These are phyloP conservation scores for Diaporthe batatas DNA, from an alignment of 2,329 filamentous ascomycete genomes.

Conservation along the genomic window DNA sequence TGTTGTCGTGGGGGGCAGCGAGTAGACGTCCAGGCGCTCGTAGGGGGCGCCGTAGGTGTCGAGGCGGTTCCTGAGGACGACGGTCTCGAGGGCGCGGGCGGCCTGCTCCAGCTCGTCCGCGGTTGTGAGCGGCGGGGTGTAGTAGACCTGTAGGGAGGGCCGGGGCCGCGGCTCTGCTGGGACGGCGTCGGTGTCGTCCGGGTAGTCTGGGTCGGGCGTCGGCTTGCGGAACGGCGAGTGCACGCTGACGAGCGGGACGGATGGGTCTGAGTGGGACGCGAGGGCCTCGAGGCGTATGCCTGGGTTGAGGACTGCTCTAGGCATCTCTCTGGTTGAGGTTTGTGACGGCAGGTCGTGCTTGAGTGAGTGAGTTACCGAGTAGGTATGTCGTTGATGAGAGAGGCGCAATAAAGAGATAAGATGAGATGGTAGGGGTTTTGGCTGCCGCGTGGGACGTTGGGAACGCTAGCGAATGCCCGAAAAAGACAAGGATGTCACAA, in stretches of 20 bases:
- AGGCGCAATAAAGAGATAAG: not conserved
- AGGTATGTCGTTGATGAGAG: not conserved
- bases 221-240: not conserved
- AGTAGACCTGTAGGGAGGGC: conserved; percentile 33
- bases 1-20: conserved; percentile 30
- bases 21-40: conserved; percentile 35
- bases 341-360: not conserved
- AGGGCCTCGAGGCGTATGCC: conserved; percentile 16
- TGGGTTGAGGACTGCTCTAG: not conserved
- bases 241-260: conserved; percentile 16
- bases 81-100: conserved; percentile 33
- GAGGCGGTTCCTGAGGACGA: conserved; percentile 23
- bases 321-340: conserved; percentile 28
- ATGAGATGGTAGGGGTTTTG: too few relatives aligned
- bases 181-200: conserved; percentile 5
- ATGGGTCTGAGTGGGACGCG: conserved; percentile 31
- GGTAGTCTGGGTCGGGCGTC: not conserved
- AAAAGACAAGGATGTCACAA: too few relatives aligned
- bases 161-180: conserved; percentile 21
- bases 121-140: conserved; percentile 25
- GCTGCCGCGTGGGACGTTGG: too few relatives aligned
- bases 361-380: not conserved
- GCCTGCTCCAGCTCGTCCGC: conserved; percentile 25
- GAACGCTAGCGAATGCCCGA: too few relatives aligned
- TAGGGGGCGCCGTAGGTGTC: conserved; percentile 10